Conservation (phyloP, 352 stramenopile genomes). For the Pseudoperonospora humuli region DNA sequence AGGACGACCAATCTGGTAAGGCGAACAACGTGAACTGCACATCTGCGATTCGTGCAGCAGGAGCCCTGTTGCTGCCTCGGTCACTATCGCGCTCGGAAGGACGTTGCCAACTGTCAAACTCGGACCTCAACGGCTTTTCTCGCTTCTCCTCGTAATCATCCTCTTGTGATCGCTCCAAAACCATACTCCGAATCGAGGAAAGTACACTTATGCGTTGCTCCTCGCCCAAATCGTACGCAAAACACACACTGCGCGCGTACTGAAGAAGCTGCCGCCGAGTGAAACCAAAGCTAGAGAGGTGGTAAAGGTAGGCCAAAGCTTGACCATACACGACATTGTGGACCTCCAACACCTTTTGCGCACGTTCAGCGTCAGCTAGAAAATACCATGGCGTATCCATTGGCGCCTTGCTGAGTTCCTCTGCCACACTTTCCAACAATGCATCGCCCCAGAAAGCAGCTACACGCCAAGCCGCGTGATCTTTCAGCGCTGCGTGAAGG, state of each 20-base stretch:
- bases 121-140: slow-evolving; percentile 24
- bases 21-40: slow-evolving; percentile 61
- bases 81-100: slow-evolving; percentile 16
- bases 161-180: slow-evolving; percentile 20
- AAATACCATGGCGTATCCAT: slow-evolving; percentile 65
- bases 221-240: slow-evolving; percentile 72
- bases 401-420: slow-evolving; percentile 70
- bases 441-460: slow-evolving; percentile 68
- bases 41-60: slow-evolving; percentile 19
- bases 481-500: slow-evolving; percentile 38
- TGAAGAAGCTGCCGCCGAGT: slow-evolving; percentile 55
- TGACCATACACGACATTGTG: slow-evolving; percentile 79
- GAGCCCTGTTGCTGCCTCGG: slow-evolving; percentile 16
- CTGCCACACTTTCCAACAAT: slow-evolving; percentile 60
- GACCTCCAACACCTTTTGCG: slow-evolving; percentile 62
- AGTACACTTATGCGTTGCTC: slow-evolving; percentile 71
- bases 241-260: slow-evolving; percentile 67
- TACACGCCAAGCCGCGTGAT: slow-evolving; percentile 60
- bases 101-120: slow-evolving; percentile 12
- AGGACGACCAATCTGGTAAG: slow-evolving; percentile 52
- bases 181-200: slow-evolving; percentile 41
- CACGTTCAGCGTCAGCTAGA: slow-evolving; percentile 39
- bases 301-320: slow-evolving; percentile 64
- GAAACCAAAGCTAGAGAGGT: slow-evolving; percentile 68
- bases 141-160: slow-evolving; percentile 38